Percentiles rank a stretch among this genome's conserved stretches.
Evolutionary conservation across 176 grass and related monocot species (phyloP).

Genomic region (Elymus sibiricus): DNA sequence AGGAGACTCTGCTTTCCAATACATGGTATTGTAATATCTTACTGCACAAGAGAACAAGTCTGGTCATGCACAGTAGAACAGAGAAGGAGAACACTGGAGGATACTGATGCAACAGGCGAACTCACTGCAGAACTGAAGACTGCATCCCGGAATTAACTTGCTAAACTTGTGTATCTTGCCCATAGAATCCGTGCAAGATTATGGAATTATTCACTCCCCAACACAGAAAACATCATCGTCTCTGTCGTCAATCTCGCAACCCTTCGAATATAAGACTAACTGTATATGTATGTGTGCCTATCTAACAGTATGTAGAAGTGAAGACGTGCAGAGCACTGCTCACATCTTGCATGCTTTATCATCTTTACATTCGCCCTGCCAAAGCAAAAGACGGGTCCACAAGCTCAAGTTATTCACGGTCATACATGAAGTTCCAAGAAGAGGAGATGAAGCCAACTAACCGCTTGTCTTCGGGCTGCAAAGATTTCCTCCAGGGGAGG

Average conservation of each 20-base stretch:
- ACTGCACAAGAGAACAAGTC: not conserved
- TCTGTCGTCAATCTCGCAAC: not conserved
- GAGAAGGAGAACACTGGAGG: not conserved
- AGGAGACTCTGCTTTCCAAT: no score
- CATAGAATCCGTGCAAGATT: not conserved
- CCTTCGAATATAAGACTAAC: not conserved
- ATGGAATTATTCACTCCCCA: not conserved
- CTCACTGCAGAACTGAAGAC: not conserved
- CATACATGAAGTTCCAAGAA: not conserved
- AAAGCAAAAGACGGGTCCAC: not conserved
- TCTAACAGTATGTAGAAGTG: not conserved
- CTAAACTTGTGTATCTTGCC: not conserved
- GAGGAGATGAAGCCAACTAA: not conserved
- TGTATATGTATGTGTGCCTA: conserved; percentile 7
- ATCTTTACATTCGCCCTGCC: conserved; percentile 57
- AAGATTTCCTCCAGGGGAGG: conserved; percentile 72
- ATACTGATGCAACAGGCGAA: not conserved
- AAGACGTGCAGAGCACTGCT: conserved; percentile 1
- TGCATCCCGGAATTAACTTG: not conserved
- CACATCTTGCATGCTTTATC: conserved; percentile 66
- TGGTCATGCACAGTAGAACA: not conserved
- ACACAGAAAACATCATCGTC: not conserved
- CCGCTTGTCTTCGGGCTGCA: conserved; percentile 27
- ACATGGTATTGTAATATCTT: no score
- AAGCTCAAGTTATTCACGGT: not conserved